Conservation (phyloP, 1,284 basidiomycete species). For the Pseudozyma sp. region DNA sequence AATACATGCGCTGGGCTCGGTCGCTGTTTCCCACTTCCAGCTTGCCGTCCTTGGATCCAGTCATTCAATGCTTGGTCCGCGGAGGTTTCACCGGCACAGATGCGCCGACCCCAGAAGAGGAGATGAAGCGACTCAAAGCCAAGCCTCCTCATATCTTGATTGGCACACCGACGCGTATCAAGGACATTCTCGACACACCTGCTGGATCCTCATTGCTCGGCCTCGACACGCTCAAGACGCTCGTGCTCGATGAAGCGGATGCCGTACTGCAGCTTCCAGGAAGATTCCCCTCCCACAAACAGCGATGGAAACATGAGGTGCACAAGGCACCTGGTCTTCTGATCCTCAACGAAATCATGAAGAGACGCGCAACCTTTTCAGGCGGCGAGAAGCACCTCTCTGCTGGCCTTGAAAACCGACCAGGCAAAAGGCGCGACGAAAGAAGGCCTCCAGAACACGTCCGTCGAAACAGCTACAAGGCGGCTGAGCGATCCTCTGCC, state of each 20-base stretch:
- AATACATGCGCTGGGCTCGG: conserved; percentile 62
- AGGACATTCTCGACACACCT: conserved; percentile 53
- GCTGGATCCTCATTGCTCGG: conserved; percentile 55
- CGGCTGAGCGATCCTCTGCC: conserved; percentile 34
- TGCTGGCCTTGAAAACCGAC: conserved; percentile 60
- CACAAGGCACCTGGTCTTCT: conserved; percentile 62
- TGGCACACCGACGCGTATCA: conserved; percentile 60
- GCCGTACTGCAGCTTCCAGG: conserved; percentile 64
- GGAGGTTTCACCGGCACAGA: conserved; percentile 33
- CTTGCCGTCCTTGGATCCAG: conserved; percentile 50
- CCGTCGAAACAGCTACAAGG: conserved; percentile 54
- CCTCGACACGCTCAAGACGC: conserved; percentile 55
- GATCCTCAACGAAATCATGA: conserved; percentile 61
- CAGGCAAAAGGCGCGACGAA: conserved; percentile 45
- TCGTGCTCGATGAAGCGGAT: conserved; percentile 66
- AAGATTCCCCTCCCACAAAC: conserved; percentile 61
- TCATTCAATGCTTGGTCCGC: conserved; percentile 59
- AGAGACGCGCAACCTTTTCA: conserved; percentile 53
- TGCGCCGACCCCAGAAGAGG: conserved; percentile 32
- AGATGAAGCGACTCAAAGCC: conserved; percentile 44
- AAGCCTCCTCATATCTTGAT: conserved; percentile 63
- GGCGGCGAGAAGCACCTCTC: conserved; percentile 55
- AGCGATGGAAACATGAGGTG: conserved; percentile 59
- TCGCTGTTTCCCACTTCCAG: conserved; percentile 45
- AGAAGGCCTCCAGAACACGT: conserved; percentile 53